phyloP scores from a whole-genome alignment of 2,329 filamentous ascomycete genomes.

The Teratosphaeriaceae sp. region DNA sequence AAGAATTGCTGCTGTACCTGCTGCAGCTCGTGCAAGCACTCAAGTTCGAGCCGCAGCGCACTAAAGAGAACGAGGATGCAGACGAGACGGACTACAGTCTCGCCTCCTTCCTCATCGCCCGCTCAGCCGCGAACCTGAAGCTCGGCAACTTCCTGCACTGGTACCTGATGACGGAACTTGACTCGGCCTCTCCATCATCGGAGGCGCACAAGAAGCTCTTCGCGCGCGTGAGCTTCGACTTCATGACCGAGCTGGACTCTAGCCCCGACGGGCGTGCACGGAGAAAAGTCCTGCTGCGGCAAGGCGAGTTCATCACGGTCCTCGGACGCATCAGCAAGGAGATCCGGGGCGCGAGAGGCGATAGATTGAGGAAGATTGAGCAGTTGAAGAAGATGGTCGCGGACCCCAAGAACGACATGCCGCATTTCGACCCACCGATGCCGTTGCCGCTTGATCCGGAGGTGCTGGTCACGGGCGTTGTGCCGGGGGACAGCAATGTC shows the following conservation, averaged over 20 bases:
- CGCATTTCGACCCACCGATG: constrained; percentile 75
- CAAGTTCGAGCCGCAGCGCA: constrained; percentile 77
- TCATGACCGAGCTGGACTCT: constrained; percentile 80
- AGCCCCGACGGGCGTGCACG: constrained; percentile 63
- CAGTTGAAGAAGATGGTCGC: constrained; percentile 75
- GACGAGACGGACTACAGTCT: constrained; percentile 90
- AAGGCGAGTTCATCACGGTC: constrained; percentile 83
- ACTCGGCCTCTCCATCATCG: constrained; percentile 52
- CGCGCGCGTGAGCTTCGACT: constrained; percentile 89
- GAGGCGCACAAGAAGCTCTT: constrained; percentile 78
- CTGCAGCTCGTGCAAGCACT: constrained; percentile 92
- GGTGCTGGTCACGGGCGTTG: constrained; percentile 69
- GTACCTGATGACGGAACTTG: constrained; percentile 98
- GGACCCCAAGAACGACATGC: constrained; percentile 84
- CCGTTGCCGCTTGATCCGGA: constrained; percentile 84
- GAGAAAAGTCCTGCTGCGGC: constrained; percentile 69
- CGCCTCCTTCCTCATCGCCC: constrained; percentile 79
- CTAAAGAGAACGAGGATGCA: constrained; percentile 37
- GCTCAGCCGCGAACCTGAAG: constrained; percentile 80
- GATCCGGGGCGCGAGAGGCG: constrained; percentile 72
- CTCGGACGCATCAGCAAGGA: constrained; percentile 85
- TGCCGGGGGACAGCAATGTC: constrained; percentile 78
- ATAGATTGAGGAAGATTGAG: constrained; percentile 73
- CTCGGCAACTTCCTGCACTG: constrained; percentile 95
- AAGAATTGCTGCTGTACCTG: constrained; percentile 84